Base-by-base conservation (phyloP, 2,329 filamentous ascomycete genomes). In the Amesomyces nigricolor region DNA sequence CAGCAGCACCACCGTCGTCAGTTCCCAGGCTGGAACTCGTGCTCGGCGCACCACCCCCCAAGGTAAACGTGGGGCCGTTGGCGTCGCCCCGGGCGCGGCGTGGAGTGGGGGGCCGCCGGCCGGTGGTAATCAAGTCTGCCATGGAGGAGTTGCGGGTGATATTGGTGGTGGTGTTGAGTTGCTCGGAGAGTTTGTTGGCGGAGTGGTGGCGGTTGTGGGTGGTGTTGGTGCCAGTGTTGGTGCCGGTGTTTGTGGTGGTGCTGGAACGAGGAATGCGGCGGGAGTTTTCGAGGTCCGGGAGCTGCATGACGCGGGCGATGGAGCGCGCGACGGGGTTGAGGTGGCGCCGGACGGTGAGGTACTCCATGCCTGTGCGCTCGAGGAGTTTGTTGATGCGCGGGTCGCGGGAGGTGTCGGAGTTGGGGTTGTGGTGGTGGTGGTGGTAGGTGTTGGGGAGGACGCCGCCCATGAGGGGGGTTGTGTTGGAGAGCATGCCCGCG, bases 301-400 rank as follows among this genome's bases (percentile, higher is more conserved):
- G 71, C 48, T 78, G 74, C 30, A 76, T 68, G 10, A 86, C 67
- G 26, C 82, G 75, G 26, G 70, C 68, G 16, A 89, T 71, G 0
- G 84, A 85, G 45, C 85, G 78, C 4, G 79, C 81, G 16, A 89
- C 76, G 0, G 87, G 85, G 62, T 88, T 87, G 64, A 88, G 84
- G 65, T 86, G 86, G 44, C 87, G 77, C 52, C 86, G 79, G 35
- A 90, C 84, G 8, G 88, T 86, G n/a, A 85, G 76, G 67, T 89
- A 89, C 65, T 89, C 86, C 70, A 87, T 80, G 14, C 83, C 83
- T 1, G 86, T 87, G 46, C 83, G 78, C 66, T 89, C 86, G 52
- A 89, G 78, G 47, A 86, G 77, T 66, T 82, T 80, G 63, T 78
- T 75, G 29, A 88, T 76, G 4, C 85, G 78, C 1, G 84, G 84